Base-by-base conservation (phyloP, 768 basidiomycete species). In the Wakefieldia striispora region DNA sequence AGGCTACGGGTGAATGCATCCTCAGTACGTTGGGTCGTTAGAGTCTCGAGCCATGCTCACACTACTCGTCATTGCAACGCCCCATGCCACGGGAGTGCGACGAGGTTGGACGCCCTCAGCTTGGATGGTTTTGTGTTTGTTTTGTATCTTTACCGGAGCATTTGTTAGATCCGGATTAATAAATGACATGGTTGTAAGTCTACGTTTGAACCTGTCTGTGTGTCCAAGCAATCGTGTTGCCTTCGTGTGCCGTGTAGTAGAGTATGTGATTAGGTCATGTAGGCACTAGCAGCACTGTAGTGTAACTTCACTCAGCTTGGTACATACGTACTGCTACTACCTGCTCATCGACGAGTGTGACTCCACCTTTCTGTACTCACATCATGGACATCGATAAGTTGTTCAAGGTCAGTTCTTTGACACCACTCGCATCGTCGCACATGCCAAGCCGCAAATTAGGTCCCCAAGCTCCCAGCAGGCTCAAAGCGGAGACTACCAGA, bases 401-500 rank as follows among this genome's bases (percentile, higher is more conserved):
- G 19, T 78, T 78, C 68, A 78, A 79, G 69, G 76, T 71, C 41
- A 41, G 60, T 50, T 24, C 39, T 31, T 20, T 45, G 20, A 31
- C 11, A 17, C 6, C 35, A 40, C 50, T 16, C 31, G 13, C 16
- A 17, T 23, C 16, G 33, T 48, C 24, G 20, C 37, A 38, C 26
- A 57, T 31, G 20, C 26, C 26, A 23, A 54, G 13, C 23, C 40
- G 16, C 10, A 41, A 19, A 14, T 29, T 47, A 87, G 88, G 77
- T 83, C 11, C 84, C 86, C 16, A 86, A 84, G 68, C 73, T 88
- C 43, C 83, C 87, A 4, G 59, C 69, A 1, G 73, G 82, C 13
- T 77, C 80, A 37, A 93, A 91, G 67, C 73, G 90, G 47, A 88
- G 82, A 60, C 74, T 91, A 68, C 82, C 84, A 8, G 85, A 88